phyloP scores from a whole-genome alignment of 192 early-diverging fungal genomes.

The Linnemannia schmuckeri region DNA sequence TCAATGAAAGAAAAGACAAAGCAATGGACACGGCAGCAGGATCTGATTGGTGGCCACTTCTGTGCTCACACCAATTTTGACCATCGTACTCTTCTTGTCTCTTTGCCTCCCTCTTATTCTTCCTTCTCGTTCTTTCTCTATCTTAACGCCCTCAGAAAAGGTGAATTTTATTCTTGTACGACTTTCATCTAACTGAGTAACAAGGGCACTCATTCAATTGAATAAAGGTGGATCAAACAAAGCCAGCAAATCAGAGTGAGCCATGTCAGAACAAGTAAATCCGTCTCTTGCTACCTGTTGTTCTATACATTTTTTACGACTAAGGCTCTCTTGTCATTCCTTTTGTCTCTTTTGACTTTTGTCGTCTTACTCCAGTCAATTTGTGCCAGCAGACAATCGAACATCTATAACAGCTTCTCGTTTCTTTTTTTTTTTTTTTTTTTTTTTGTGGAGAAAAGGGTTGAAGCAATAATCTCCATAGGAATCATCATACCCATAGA shows the following conservation, averaged over 20 bases:
- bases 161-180: background rate
- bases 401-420: too few relatives aligned
- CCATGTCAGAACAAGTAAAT: slow-evolving; percentile 28
- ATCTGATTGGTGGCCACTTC: background rate
- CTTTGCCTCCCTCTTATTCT: background rate
- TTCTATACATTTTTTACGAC: background rate
- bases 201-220: background rate
- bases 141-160: too few relatives aligned
- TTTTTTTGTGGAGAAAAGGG: too few relatives aligned
- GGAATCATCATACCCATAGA: too few relatives aligned
- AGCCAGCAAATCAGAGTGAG: slow-evolving; percentile 27
- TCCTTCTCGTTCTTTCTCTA: too few relatives aligned
- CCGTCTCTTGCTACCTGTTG: background rate
- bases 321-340: background rate
- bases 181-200: background rate
- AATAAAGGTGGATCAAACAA: background rate
- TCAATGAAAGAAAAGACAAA: background rate
- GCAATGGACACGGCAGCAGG: background rate
- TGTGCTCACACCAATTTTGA: slow-evolving; percentile 4
- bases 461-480: too few relatives aligned
- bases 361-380: background rate
- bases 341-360: background rate
- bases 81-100: background rate
- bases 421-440: too few relatives aligned
- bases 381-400: background rate